Evolutionary conservation across 768 basidiomycete species (phyloP).

Genomic region (Mycena venus): DNA sequence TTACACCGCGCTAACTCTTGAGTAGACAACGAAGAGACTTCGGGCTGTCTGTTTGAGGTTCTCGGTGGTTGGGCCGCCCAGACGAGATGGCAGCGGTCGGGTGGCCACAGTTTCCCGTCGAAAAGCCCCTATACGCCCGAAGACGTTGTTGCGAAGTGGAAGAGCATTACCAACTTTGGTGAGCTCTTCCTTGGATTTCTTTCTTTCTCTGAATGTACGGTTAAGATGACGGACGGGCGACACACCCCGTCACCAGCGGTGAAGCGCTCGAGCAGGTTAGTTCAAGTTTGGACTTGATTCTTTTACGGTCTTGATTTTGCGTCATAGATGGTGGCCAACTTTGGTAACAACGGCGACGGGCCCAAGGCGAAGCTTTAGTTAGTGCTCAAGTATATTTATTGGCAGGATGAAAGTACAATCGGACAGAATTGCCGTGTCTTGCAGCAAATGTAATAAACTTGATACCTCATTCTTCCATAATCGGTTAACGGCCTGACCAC

Average conservation of each 20-base stretch:
- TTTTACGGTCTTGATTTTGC: neutral
- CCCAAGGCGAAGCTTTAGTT: constrained; percentile 67
- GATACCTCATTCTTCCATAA: neutral
- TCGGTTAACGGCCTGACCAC: neutral
- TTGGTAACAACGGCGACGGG: constrained; percentile 60
- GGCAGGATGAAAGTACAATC: neutral
- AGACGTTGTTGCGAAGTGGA: constrained; percentile 85
- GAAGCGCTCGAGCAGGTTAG: constrained; percentile 84
- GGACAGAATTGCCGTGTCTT: neutral
- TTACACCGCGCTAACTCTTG: neutral
- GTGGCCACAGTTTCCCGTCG: constrained; percentile 89
- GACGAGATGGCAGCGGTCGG: constrained; percentile 92
- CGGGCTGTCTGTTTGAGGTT: constrained; percentile 87
- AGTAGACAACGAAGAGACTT: constrained; percentile 77
- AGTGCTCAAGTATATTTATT: neutral
- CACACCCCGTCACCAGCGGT: constrained; percentile 79
- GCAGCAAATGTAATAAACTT: neutral
- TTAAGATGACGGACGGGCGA: constrained; percentile 84
- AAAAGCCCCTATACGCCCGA: constrained; percentile 84
- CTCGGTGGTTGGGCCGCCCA: constrained; percentile 93
- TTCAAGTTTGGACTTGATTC: constrained; percentile 27
- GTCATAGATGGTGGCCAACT: constrained; percentile 61
- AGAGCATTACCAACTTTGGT: constrained; percentile 88
- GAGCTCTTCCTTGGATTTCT: constrained; percentile 40
- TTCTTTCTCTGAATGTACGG: neutral